phyloP scores from a whole-genome alignment of 495 filamentous ascomycete species.

The Hypoxylon intermedium region DNA sequence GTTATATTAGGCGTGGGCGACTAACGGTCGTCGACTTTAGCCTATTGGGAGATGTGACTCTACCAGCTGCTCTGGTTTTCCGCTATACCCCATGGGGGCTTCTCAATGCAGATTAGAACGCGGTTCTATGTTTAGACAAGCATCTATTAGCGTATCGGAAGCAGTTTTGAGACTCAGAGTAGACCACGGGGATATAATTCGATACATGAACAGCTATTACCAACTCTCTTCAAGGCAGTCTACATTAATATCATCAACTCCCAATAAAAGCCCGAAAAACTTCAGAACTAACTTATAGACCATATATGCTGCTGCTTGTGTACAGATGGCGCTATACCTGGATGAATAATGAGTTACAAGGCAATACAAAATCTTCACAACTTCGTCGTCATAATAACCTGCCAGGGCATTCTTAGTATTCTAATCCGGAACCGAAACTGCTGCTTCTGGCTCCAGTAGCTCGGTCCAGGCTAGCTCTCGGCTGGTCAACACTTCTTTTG shows the following conservation, averaged over 20 bases:
- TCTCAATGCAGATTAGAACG: conserved; percentile 5
- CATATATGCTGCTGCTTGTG: background rate
- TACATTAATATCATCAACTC: conserved; percentile 13
- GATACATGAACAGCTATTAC: conserved; percentile 10
- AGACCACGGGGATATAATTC: conserved; percentile 8
- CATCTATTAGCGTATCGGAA: conserved; percentile 14
- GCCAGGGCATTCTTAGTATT: conserved; percentile 46
- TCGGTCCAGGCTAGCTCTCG: conserved; percentile 51
- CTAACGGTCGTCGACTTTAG: conserved; percentile 30
- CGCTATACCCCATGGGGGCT: conserved; percentile 21
- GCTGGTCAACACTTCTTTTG: conserved; percentile 41
- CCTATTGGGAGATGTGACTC: conserved; percentile 30
- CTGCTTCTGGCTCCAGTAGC: conserved; percentile 53
- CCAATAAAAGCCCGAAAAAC: background rate
- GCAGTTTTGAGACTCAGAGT: background rate
- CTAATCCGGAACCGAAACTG: conserved; percentile 54
- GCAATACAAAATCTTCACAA: background rate
- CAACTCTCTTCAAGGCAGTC: background rate
- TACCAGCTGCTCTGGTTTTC: conserved; percentile 2
- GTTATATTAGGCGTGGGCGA: conserved; percentile 29
- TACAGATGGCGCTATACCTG: background rate
- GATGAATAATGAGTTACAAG: background rate
- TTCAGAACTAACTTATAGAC: background rate
- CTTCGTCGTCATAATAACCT: background rate
- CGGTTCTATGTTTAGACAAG: conserved; percentile 6